Evolutionary conservation across 352 stramenopile species (phyloP), one percentile per base, ranked within the genome.

Genomic region (Phytopythium delawarense): DNA sequence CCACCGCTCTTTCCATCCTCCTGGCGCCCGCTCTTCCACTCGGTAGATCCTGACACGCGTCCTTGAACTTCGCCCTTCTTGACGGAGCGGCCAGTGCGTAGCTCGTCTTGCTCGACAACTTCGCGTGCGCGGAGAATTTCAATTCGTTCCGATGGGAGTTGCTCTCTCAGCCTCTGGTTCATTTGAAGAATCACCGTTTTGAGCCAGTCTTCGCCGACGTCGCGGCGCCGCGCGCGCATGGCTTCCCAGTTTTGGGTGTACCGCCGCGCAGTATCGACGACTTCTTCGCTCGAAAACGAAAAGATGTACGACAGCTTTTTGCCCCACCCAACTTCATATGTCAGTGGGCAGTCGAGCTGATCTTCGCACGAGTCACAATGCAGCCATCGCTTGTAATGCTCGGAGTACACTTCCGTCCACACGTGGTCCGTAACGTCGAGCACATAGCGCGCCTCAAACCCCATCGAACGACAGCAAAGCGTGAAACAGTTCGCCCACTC

Each of bases 381-480:
- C n/a, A 98, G 66, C 93, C 93, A 98, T 55, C 87, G 72, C 60
- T 91, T 80, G 50, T 67, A 74, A 44, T 88, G 68, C 11, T 87
- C 64, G 15, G 77, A 91, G 66, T 91, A 97, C 18, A 98, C 88
- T 75, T 98, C 96, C 12, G 83, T 96, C 96, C 96, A 98, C 9
- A 98, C 91, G 63, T 98, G 96, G 64, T 98, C 96, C 0, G 93
- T 98, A 23, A 97, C 88, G 74, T 98, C 96, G 8, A 97, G 65
- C 7, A 98, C 87, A 51, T 98, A 98, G 13, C 92, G 89, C 32
- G 88, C 83, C 61, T 98, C 90, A 28, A 96, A 96, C 7, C 91
- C 90, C 72, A 97, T 85, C 1, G 93, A 81, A 18, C 87, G 81
- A 42, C 88, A 97, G 61, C 89, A 91, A 1, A 98, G 78, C 11